Base-by-base conservation (phyloP, 345 rosid species). In the Combretum micranthum region DNA sequence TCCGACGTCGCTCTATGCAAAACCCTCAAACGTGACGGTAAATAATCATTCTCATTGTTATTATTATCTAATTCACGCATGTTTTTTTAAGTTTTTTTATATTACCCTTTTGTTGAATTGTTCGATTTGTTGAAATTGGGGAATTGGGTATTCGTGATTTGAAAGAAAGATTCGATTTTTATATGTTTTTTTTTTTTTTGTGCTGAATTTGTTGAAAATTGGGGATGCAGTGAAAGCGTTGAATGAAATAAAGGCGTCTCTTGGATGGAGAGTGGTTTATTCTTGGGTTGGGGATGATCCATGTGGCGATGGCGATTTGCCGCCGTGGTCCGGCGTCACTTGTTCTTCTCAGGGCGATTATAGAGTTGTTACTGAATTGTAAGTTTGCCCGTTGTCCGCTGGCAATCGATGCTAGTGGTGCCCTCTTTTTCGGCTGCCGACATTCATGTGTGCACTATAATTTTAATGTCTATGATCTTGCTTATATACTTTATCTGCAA, bases 261-360 rank as follows among this genome's bases (percentile, higher is more conserved):
- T 92, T 22, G 98, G 98, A 37, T 92, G 98, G 98, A 81, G 95
- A 68, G 97, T 92, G 42, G 96, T 88, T 18, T 92, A 92, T 68
- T 80, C 97, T 13, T 92, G 98, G 98, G 81, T 92, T 6, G 98
- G 98, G 50, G 98, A 92, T 15, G 98, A 92, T 69, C 98, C 98
- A 14, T 92, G 98, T 11, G 98, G 98, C 13, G 97, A 86, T 61
- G 87, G 88, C 13, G 86, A 79, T 46, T 83, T 86, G 53, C 95
- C 78, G 3, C 89, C 96, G 13, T 92, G 98, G 98, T 86, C 93
- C 52, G 97, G 98, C 55, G 96, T 92, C 64, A 88, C 96, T 2
- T 92, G 98, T 69, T 83, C 97, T 16, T 78, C 87, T 44, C 82
- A 70, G 64, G 97, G 96, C 56, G 98, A 88, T 63, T 88, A 92